phyloP scores from a whole-genome alignment of 1,139 yeast species.

The Kodamaea arcana region DNA sequence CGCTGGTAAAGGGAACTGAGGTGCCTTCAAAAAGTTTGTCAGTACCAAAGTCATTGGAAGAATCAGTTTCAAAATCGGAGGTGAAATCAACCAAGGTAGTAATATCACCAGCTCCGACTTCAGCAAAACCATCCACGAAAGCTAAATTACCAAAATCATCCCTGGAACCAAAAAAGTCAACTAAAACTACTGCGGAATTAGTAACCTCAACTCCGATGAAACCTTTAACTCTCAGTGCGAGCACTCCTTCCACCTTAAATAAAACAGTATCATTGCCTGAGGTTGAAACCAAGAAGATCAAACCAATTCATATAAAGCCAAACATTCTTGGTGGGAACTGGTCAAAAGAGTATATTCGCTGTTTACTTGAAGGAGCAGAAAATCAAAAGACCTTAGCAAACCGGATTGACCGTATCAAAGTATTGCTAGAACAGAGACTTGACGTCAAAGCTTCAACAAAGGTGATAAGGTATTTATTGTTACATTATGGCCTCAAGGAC shows the following conservation, averaged over 20 bases:
- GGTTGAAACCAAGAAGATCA: background rate
- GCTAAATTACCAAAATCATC: background rate
- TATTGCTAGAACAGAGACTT: slow-evolving; percentile 6
- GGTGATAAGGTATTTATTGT: slow-evolving; percentile 14
- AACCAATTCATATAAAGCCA: background rate
- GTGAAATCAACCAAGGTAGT: background rate
- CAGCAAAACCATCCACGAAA: background rate
- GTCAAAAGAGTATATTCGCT: slow-evolving; percentile 10
- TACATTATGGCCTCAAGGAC: slow-evolving; percentile 17
- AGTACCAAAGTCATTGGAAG: background rate
- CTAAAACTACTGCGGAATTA: background rate
- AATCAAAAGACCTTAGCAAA: slow-evolving; percentile 1
- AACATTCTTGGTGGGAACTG: slow-evolving; percentile 8
- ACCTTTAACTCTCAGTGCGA: no score
- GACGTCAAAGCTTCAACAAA: slow-evolving; percentile 9
- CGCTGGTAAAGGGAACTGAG: no score
- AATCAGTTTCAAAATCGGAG: background rate
- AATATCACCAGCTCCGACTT: background rate
- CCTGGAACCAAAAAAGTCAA: background rate
- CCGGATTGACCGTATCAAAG: slow-evolving; percentile 4
- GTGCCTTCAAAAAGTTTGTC: background rate
- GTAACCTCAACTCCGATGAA: no score
- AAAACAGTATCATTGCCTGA: background rate
- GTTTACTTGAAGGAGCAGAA: slow-evolving; percentile 8
- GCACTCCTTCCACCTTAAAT: background rate